Base-by-base conservation (phyloP, 1,284 basidiomycete species). In the Rugosomyces carneus region DNA sequence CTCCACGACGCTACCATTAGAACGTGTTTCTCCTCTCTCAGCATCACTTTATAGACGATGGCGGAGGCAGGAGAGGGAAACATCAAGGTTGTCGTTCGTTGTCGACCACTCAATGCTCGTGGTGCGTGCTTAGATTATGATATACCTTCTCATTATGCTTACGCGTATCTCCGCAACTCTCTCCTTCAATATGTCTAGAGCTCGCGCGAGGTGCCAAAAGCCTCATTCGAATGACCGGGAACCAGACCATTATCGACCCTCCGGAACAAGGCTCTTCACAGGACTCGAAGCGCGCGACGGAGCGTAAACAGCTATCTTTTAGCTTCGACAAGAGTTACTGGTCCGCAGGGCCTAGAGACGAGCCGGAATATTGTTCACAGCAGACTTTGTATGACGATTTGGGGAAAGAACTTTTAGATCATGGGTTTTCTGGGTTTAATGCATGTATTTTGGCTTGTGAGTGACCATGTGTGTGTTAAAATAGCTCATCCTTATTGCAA, bases 21-120 rank as follows among this genome's bases (percentile, higher is more conserved):
- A 46, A 48, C 51, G 48, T 37, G 51, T 46, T 42, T 31, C 29
- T 40, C 24, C 39, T 27, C 40, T 24, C 13, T 8, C n/a, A 42
- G n/a, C 24, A 44, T 19, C 24, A 29, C 15, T 23, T 16, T 41
- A 47, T 50, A 42, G 40, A 51, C 35, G 35, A 73, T 75, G 73
- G 68, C 71, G 39, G 73, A 76, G 57, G 63, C 63, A 53, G 74
- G 70, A 49, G 73, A 76, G 60, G 91, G 91, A 45, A 95, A 95
- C 71, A 95, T 95, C 79, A 95, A 89, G 70, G 92, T 95, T 66
- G 92, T 95, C 45, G 92, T 95, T 53, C 82, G 93, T 85, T 96
- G 93, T 75, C 79, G 93, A 53, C 93, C 93, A 46, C 84, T 97
- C 67, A 97, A 97, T 67, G 71, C 84, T 58, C 81, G 93, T 69